phyloP scores from a whole-genome alignment of 1,139 yeast genomes.

The Lodderomyces metapsilosis region DNA sequence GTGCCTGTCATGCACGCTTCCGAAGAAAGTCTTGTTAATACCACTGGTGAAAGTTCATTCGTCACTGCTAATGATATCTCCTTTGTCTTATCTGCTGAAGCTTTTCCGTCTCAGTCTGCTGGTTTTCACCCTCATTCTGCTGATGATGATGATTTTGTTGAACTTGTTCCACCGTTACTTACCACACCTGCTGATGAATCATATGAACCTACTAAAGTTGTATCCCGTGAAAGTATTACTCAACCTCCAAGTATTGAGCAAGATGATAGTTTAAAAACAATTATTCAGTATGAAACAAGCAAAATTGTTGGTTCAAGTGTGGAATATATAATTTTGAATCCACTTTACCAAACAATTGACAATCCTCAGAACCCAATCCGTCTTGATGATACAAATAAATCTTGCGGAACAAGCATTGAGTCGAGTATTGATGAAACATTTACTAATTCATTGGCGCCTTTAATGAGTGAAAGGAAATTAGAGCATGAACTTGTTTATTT shows the following conservation, averaged over 20 bases:
- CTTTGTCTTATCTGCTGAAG: background rate
- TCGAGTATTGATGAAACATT: too few relatives aligned
- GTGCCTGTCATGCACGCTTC: background rate
- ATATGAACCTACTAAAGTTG: background rate
- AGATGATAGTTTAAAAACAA: background rate
- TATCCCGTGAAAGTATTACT: background rate
- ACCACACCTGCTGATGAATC: background rate
- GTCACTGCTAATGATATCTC: background rate
- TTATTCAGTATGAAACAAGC: background rate
- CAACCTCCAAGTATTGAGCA: background rate
- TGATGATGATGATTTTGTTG: background rate
- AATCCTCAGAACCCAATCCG: too few relatives aligned
- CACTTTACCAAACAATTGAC: too few relatives aligned
- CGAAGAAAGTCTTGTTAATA: background rate
- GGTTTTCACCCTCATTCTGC: too few relatives aligned
- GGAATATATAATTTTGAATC: too few relatives aligned
- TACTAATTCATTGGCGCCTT: too few relatives aligned
- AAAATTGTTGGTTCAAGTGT: too few relatives aligned
- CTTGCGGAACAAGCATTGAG: too few relatives aligned
- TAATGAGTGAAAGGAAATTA: too few relatives aligned
- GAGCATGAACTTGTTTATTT: too few relatives aligned
- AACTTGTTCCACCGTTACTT: background rate
- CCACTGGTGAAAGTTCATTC: background rate
- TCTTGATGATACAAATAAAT: too few relatives aligned
- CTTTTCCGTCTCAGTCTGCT: too few relatives aligned